Conservation (phyloP, 2,329 filamentous ascomycete genomes). For the Alternaria arborescens region DNA sequence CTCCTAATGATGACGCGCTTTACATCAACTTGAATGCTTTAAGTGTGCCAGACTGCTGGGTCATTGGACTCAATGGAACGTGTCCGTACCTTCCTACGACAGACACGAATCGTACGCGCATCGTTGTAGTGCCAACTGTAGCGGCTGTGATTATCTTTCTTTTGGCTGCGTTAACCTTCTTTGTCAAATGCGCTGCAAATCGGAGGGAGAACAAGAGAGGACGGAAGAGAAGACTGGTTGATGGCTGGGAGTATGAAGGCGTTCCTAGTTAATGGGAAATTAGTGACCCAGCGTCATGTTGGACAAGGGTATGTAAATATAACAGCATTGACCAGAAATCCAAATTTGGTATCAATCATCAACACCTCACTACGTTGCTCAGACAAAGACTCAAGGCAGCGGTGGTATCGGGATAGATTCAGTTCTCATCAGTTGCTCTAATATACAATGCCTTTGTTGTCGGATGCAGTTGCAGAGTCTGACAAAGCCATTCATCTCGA, state of each 20-base stretch:
- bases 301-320: neutral
- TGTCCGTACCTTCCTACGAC: constrained; percentile 65
- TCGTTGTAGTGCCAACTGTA: constrained; percentile 68
- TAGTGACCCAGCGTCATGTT: neutral
- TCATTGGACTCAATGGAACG: constrained; percentile 61
- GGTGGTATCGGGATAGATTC: neutral
- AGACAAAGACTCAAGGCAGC: neutral
- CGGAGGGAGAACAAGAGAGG: constrained; percentile 61
- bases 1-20: constrained; percentile 40
- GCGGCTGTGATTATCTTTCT: constrained; percentile 70
- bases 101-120: constrained; percentile 54
- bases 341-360: neutral
- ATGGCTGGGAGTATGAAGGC: constrained; percentile 73
- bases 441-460: neutral
- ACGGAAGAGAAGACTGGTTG: constrained; percentile 57
- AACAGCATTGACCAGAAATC: neutral
- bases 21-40: constrained; percentile 71
- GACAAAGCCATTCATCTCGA: neutral
- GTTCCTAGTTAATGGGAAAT: constrained; percentile 58
- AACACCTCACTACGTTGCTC: neutral
- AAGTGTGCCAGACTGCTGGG: constrained; percentile 66
- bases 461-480: neutral
- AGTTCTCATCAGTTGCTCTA: neutral
- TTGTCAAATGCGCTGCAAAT: constrained; percentile 72
- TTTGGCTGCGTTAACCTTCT: constrained; percentile 67